These are phyloP conservation scores for Saccharomyces hybrid DNA, from an alignment of 1,139 yeast genomes.

Conservation along the genomic window DNA sequence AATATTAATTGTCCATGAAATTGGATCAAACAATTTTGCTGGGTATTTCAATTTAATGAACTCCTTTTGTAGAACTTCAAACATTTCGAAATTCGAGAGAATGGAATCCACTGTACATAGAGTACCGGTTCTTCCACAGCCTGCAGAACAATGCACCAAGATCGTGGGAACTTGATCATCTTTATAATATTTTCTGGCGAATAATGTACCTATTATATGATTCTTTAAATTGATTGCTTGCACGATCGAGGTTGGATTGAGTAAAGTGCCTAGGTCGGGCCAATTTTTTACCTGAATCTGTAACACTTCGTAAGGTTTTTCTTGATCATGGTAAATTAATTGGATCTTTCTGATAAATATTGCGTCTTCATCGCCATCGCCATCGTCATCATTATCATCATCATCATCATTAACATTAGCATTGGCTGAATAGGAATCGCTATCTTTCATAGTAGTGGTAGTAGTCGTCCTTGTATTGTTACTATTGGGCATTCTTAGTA, in stretches of 20 bases:
- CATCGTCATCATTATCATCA: background rate
- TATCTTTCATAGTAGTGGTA: background rate
- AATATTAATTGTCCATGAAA: slow-evolving; percentile 40
- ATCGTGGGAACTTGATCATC: slow-evolving; percentile 37
- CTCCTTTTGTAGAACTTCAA: slow-evolving; percentile 10
- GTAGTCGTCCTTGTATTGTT: background rate
- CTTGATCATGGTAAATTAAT: slow-evolving; percentile 27
- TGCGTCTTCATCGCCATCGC: slow-evolving; percentile 1
- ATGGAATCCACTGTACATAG: slow-evolving; percentile 63
- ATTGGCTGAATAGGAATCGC: background rate
- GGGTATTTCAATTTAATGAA: slow-evolving; percentile 1
- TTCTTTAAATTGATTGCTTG: slow-evolving; percentile 31
- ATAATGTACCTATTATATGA: slow-evolving; percentile 17
- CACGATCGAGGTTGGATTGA: slow-evolving; percentile 31
- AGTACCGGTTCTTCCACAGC: slow-evolving; percentile 88
- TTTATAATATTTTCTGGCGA: slow-evolving; percentile 14
- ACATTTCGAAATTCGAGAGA: slow-evolving; percentile 27
- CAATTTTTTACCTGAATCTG: slow-evolving; percentile 68
- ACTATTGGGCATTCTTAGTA: background rate
- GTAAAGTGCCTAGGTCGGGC: slow-evolving; percentile 69
- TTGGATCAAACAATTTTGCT: slow-evolving; percentile 39
- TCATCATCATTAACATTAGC: background rate
- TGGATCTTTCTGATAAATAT: slow-evolving; percentile 36
- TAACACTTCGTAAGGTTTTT: slow-evolving; percentile 33
- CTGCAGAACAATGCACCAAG: slow-evolving; percentile 80